Evolutionary conservation across 2,329 filamentous ascomycete species (phyloP).

Genomic region (Diaporthe amygdali): DNA sequence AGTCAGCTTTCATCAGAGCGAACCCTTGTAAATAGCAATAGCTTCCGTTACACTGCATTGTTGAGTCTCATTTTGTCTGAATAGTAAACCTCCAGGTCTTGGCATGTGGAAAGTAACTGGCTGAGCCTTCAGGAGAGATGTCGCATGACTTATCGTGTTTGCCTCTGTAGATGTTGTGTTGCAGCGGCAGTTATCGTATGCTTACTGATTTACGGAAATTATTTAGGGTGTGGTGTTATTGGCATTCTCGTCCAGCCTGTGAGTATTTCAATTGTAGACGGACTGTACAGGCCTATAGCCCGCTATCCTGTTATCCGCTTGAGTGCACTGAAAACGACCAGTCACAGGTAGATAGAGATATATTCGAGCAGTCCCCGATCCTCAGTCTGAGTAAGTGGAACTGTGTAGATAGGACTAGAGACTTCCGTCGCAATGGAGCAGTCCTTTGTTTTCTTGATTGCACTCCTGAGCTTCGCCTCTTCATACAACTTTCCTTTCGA

Average conservation of each 20-base stretch:
- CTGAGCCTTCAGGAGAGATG: not conserved
- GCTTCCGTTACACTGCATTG: not conserved
- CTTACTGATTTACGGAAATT: not conserved
- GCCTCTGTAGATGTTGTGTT: not conserved
- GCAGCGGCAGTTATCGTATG: not conserved
- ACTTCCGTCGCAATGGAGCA: not conserved
- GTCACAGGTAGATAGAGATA: not conserved
- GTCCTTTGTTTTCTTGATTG: not conserved
- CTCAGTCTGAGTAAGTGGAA: not conserved
- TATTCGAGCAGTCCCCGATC: not conserved
- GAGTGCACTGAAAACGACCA: not conserved
- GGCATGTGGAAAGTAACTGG: not conserved
- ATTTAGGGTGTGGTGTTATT: not conserved
- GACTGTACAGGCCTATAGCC: not conserved
- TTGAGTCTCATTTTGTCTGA: not conserved
- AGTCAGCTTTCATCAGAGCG: not conserved
- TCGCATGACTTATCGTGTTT: not conserved
- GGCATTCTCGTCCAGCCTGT: not conserved
- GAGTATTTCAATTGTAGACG: not conserved
- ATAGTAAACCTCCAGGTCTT: not conserved
- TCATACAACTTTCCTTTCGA: slow-evolving; percentile 6
- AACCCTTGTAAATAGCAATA: not conserved
- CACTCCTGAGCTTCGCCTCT: not conserved
- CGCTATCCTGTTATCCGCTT: not conserved
- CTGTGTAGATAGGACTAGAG: fast-evolving